A percentile compares a stretch with the other conserved stretches of the same genome.
phyloP scores from a whole-genome alignment of 1,284 basidiomycete genomes.

The Kwoniella shivajii region DNA sequence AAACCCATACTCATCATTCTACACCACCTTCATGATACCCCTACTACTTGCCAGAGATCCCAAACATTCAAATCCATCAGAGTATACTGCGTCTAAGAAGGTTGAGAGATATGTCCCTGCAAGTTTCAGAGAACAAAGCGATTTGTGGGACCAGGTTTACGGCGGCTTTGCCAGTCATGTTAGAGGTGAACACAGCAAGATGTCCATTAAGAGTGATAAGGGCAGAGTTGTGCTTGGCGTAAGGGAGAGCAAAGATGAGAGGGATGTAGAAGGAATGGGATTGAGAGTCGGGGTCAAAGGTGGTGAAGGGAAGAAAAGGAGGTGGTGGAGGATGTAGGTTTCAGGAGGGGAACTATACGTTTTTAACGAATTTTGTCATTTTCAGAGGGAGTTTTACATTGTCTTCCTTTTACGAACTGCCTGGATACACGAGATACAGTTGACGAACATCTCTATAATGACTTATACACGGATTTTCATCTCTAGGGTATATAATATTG shows the following conservation, averaged over 20 bases:
- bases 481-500: too few species aligned
- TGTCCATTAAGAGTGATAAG: constrained; percentile 29
- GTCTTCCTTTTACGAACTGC: too few species aligned
- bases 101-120: constrained; percentile 35
- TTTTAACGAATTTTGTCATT: too few species aligned
- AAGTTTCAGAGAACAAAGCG: constrained; percentile 29
- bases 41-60: constrained; percentile 12
- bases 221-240: constrained; percentile 38
- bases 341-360: too few species aligned
- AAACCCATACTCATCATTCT: constrained; percentile 35
- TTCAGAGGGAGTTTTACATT: too few species aligned
- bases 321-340: constrained; percentile 27
- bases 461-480: too few species aligned
- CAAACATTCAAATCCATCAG: constrained; percentile 8
- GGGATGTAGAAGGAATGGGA: constrained; percentile 21
- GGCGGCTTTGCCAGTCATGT: constrained; percentile 25
- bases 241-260: constrained; percentile 32
- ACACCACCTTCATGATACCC: constrained; percentile 40
- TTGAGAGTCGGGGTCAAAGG: constrained; percentile 33
- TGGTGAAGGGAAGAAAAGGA: constrained; percentile 31
- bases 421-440: too few species aligned
- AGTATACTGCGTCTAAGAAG: constrained; percentile 23
- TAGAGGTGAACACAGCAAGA: constrained; percentile 31
- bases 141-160: constrained; percentile 33
- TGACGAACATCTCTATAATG: too few species aligned